Evolutionary conservation across 2,329 filamentous ascomycete species (phyloP).

Genomic region (Bipolaris bicolor): DNA sequence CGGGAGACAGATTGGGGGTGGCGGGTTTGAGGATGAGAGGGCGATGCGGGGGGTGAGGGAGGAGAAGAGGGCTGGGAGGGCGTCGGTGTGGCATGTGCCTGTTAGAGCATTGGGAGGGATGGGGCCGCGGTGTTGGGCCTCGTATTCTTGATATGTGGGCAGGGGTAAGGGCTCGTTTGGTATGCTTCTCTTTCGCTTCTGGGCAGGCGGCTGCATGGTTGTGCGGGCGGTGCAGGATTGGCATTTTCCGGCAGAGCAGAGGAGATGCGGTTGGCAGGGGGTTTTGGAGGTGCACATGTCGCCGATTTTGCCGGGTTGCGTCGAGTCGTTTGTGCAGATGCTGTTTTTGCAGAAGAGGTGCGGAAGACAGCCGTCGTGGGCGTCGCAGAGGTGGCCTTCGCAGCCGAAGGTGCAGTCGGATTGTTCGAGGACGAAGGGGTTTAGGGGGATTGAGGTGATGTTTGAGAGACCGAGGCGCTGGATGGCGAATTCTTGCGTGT

Average conservation of each 20-base stretch:
- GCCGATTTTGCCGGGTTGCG: conserved; percentile 37
- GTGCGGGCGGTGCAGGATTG: not conserved
- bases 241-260: conserved; percentile 31
- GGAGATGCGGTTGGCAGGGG: conserved; percentile 36
- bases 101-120: conserved; percentile 14
- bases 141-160: not conserved
- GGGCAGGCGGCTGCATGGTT: not conserved
- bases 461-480: conserved; percentile 20
- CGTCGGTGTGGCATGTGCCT: conserved; percentile 30
- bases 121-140: not conserved
- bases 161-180: not conserved
- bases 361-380: conserved; percentile 35
- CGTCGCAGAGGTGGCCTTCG: conserved; percentile 38
- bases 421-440: conserved; percentile 40
- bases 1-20: conserved; percentile 15
- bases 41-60: not conserved
- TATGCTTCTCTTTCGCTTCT: not conserved
- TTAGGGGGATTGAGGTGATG: conserved; percentile 28
- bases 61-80: conserved; percentile 18
- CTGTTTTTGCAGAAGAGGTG: conserved; percentile 42
- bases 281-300: conserved; percentile 37
- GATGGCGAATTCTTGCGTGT: conserved; percentile 4
- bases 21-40: not conserved
- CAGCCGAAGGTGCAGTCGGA: conserved; percentile 42
- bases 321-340: conserved; percentile 30